Percentiles rank a stretch among this genome's conserved stretches.
These are phyloP conservation scores for Coemansia sp. DNA, from an alignment of 192 early-diverging fungal species.

Conservation along the genomic window DNA sequence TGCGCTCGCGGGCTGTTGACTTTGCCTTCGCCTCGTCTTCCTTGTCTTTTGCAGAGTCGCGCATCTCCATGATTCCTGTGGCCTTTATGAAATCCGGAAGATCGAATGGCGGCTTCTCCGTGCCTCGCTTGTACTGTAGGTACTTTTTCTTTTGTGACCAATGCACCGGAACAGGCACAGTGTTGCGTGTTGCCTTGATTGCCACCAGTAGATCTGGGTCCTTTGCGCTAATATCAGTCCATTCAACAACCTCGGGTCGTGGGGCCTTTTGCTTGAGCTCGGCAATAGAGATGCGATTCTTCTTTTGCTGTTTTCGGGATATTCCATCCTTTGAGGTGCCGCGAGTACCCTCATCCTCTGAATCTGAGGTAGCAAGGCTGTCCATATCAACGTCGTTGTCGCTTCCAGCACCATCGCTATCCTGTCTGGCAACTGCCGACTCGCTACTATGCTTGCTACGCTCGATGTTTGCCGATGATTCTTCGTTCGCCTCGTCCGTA, in stretches of 20 bases:
- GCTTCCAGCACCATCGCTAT: constrained; percentile 6
- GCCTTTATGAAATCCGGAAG: constrained; percentile 97
- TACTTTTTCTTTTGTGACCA: constrained; percentile 98
- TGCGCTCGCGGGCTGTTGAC: constrained; percentile 79
- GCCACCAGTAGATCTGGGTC: constrained; percentile 89
- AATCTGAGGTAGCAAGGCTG: constrained; percentile 19
- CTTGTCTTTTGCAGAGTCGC: constrained; percentile 84
- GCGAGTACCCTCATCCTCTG: constrained; percentile 33
- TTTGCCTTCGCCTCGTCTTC: constrained; percentile 80
- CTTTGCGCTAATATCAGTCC: constrained; percentile 89
- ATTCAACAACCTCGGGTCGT: constrained; percentile 96
- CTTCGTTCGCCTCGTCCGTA: constrained; percentile 6
- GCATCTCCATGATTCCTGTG: constrained; percentile 97
- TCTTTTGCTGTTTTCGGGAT: constrained; percentile 58
- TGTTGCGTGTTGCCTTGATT: constrained; percentile 90
- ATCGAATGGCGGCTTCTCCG: constrained; percentile 93
- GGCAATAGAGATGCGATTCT: constrained; percentile 71
- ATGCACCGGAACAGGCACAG: constrained; percentile 92
- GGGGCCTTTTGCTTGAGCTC: constrained; percentile 89
- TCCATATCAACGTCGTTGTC: constrained; percentile 23
- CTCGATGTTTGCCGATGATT: neutral
- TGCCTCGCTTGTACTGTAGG: constrained; percentile 93
- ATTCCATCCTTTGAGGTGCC: constrained; percentile 10
- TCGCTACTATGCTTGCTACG: neutral
- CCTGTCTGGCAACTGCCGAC: constrained; percentile 1